Percentiles rank a stretch among this genome's conserved stretches.
Evolutionary conservation across 2,329 filamentous ascomycete species (phyloP).

Genomic region (Aspergillus pseudonomiae): DNA sequence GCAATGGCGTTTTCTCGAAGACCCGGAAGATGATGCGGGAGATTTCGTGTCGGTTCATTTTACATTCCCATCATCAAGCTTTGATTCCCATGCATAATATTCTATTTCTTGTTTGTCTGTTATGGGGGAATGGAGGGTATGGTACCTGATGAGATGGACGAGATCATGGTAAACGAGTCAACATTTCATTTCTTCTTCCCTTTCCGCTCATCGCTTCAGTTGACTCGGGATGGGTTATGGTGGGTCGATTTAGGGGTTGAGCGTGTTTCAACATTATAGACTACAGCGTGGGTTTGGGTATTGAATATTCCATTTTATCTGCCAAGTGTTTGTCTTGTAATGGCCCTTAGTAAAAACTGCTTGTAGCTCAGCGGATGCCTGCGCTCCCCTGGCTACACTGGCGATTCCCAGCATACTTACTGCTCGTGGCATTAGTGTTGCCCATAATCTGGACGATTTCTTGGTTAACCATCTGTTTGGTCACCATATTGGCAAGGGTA

Average conservation of each 20-base stretch:
- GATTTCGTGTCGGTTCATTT: constrained; percentile 24
- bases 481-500: neutral
- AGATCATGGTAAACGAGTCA: constrained; percentile 16
- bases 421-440: neutral
- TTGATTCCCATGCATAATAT: constrained; percentile 27
- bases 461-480: neutral
- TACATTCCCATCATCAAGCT: constrained; percentile 18
- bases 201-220: constrained; percentile 11
- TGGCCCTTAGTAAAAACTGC: neutral
- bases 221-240: constrained; percentile 16
- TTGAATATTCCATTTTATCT: constrained; percentile 7
- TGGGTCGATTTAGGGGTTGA: constrained; percentile 12
- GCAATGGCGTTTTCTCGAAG: constrained; percentile 41
- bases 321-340: neutral
- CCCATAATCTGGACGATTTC: neutral
- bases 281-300: constrained; percentile 27
- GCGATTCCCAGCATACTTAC: neutral
- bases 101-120: constrained; percentile 20
- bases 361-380: neutral
- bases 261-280: constrained; percentile 27
- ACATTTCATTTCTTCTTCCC: constrained; percentile 11
- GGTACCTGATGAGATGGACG: constrained; percentile 21
- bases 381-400: neutral
- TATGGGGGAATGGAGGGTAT: constrained; percentile 17
- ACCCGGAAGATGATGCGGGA: constrained; percentile 33